Conservation (phyloP, 768 basidiomycete species). For the Tulasnella sp. region DNA sequence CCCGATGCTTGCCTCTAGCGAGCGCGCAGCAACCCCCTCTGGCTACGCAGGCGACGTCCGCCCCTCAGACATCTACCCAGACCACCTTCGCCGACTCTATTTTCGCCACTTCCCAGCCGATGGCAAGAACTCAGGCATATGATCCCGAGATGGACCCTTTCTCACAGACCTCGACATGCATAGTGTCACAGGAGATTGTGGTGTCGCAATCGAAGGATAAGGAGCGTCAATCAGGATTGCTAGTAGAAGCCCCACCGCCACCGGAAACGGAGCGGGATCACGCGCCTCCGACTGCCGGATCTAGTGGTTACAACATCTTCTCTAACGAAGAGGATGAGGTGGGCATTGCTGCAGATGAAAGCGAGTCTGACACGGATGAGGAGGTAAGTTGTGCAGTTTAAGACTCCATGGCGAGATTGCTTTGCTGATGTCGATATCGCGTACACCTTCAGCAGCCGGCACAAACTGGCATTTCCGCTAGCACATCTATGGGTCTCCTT, state of each 20-base stretch:
- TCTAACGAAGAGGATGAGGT: conserved; percentile 31
- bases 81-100: conserved; percentile 42
- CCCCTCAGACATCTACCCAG: conserved; percentile 40
- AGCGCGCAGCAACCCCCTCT: neutral
- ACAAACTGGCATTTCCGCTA: conserved; percentile 28
- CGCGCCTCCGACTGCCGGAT: conserved; percentile 17
- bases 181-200: conserved; percentile 24
- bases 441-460: conserved; percentile 34
- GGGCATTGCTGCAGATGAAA: conserved; percentile 32
- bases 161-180: conserved; percentile 36
- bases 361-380: conserved; percentile 35
- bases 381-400: conserved; percentile 16
- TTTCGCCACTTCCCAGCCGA: conserved; percentile 26
- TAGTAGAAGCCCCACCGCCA: neutral
- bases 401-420: no score
- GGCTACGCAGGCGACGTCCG: conserved; percentile 22
- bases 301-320: neutral
- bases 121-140: neutral
- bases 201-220: conserved; percentile 16
- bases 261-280: neutral
- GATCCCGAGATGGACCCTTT: conserved; percentile 42
- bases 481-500: conserved; percentile 40
- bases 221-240: neutral
- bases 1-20: neutral
- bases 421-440: conserved; percentile 15